Evolutionary conservation across 805 yeast species (phyloP).

Genomic region (Kregervanrija fluxuum): DNA sequence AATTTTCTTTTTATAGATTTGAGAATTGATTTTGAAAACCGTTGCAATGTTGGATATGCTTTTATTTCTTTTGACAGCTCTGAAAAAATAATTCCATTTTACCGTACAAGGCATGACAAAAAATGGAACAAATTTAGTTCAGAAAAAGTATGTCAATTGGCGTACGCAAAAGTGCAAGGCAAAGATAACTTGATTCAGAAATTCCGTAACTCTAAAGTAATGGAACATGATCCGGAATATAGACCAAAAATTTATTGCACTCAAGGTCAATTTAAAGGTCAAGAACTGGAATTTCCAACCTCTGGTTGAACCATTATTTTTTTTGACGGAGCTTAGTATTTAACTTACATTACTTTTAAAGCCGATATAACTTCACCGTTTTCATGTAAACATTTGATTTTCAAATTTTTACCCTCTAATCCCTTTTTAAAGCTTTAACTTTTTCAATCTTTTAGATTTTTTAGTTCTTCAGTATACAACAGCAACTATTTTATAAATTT

Average conservation of each 20-base stretch:
- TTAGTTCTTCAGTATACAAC: too few relatives aligned
- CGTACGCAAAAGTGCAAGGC: slow-evolving; percentile 49
- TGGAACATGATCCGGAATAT: slow-evolving; percentile 37
- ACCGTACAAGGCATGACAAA: slow-evolving; percentile 37
- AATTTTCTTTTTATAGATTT: slow-evolving; percentile 23
- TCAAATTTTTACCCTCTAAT: too few relatives aligned
- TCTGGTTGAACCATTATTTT: slow-evolving; percentile 7
- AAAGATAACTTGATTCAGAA: slow-evolving; percentile 36
- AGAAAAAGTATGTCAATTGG: slow-evolving; percentile 42
- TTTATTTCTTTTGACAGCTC: slow-evolving; percentile 43
- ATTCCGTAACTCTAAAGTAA: slow-evolving; percentile 43
- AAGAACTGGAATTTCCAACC: slow-evolving; percentile 35
- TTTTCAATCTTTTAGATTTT: too few relatives aligned
- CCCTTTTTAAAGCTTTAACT: too few relatives aligned
- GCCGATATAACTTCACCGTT: too few relatives aligned
- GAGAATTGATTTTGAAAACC: slow-evolving; percentile 44
- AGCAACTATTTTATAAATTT: too few relatives aligned
- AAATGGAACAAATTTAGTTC: slow-evolving; percentile 42
- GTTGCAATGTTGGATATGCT: slow-evolving; percentile 52
- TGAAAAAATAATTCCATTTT: slow-evolving; percentile 36
- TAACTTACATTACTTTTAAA: neutral
- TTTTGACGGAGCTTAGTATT: neutral
- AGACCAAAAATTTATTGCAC: slow-evolving; percentile 42
- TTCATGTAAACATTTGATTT: too few relatives aligned
- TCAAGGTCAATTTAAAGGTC: slow-evolving; percentile 35